Base-by-base conservation (phyloP, 495 filamentous ascomycete genomes). In the Entonaema liquescens region DNA sequence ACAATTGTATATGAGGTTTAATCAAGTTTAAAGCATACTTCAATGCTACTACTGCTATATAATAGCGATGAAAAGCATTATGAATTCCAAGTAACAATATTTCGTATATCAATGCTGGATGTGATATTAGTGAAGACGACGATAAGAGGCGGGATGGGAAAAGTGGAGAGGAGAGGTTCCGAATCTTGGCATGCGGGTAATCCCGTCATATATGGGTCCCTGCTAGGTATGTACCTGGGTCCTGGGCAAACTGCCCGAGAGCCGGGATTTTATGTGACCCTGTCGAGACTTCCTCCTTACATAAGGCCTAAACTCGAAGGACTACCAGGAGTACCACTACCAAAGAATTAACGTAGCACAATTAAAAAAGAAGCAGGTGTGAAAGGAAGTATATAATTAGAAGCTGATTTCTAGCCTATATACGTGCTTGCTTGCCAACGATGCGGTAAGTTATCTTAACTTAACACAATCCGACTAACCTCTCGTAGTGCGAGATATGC, bases 111-210 rank as follows among this genome's bases (percentile, higher is more conserved):
- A 26, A 61, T 23, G 49, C 21, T 47, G 26, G 25, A 58, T 13
- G 31, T 9, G 26, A 21, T 8, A 19, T 28, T 9, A 47, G 8
- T 13, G 57, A 29, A 38, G 17, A 11, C 19, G 2, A 19, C 11
- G 13, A 7, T 31, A 21, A 64, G 31, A 54, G 63, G 55, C 31
- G 33, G 15, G 28, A 47, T 47, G 31, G 29, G 0, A n/a, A 65
- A 17, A 38, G 42, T 35, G 36, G 38, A 26, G 9, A 7, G 44
- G 13, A 44, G 25, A 47, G 64, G 57, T 55, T 19, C 53, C 3
- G 13, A 26, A 19, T 61, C 49, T 33, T 55, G 52, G 60, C 25
- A 50, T 31, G 53, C 62, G 62, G 62, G 44, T 65, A 49, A 59
- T 38, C 40, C 62, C 62, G 62, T 40, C 21, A 0, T 9, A 56